Evolutionary conservation across 2,329 filamentous ascomycete species (phyloP), one percentile per base, ranked within the genome.

Genomic region (Boeremia exigua): DNA sequence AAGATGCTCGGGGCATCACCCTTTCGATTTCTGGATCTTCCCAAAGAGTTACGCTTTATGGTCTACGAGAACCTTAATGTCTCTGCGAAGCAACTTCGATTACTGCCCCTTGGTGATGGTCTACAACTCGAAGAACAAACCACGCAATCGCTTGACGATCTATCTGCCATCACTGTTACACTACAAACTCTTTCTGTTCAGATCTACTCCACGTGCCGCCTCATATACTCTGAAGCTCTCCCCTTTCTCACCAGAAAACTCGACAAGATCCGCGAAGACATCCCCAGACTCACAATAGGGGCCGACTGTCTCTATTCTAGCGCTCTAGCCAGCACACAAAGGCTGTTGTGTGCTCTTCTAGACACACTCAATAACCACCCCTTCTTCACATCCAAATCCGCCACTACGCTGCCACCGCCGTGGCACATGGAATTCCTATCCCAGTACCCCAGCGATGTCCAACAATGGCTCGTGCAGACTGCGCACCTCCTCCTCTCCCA

Each of bases 31-130:
- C 42, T 58, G 12, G 56, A 55, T 14, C 51, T 58, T 11, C 56
- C 56, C 11, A 58, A 58, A 10, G 56, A 58, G 33, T 15, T 58
- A 29, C 56, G 56, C n/a, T 47, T 48, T 14, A 58, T 58, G 19
- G 27, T 58, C 12, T 58, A 58, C 42, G 56, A 55, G 12, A 51
- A 39, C 12, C 46, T 58, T 4, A 23, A 6, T 14, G 49, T 47
- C n/a, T 46, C 40, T 10, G 49, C 28, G 10, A 57, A 42, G 25
- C 38, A 36, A 4, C 6, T 44, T 14, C 44, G 25, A 23, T 15
- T 57, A 2, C 14, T 45, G 9, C 44, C 43, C 14, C 14, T 30
- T 4, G 23, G 25, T 9, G 12, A 40, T 25, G 23, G 42, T 4
- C 12, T 49, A 2, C n/a, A 15, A 5, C 3, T 56, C 12, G 27